A percentile compares a stretch with the other conserved stretches of the same genome.
These are phyloP conservation scores for Hypoxylon rubiginosum DNA, from an alignment of 2,329 filamentous ascomycete genomes.

Conservation along the genomic window DNA sequence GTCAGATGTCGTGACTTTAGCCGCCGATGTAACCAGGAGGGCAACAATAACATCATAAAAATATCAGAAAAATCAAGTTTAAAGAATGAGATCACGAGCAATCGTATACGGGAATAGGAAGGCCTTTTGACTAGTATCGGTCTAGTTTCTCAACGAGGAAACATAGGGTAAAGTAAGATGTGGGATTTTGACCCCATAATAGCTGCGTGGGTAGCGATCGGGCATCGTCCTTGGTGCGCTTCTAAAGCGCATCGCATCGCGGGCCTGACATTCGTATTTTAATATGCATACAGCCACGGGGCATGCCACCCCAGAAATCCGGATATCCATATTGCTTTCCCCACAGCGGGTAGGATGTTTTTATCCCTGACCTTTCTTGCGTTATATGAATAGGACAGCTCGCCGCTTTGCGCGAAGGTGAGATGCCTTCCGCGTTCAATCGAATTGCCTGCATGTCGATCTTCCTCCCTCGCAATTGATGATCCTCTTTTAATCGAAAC, in stretches of 20 bases:
- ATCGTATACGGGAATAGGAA: constrained; percentile 7
- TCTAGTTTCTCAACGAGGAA: constrained; percentile 12
- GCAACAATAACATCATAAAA: constrained; percentile 1
- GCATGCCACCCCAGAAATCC: constrained; percentile 39
- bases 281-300: constrained; percentile 28
- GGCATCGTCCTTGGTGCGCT: constrained; percentile 32
- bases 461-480: constrained; percentile 18
- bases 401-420: constrained; percentile 11
- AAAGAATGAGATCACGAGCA: constrained; percentile 11
- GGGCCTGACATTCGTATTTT: constrained; percentile 29
- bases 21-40: constrained; percentile 21
- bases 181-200: not conserved
- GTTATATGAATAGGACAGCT: constrained; percentile 30
- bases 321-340: constrained; percentile 41
- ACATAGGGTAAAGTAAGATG: not conserved
- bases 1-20: constrained; percentile 19
- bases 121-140: constrained; percentile 21
- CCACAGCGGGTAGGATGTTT: constrained; percentile 32
- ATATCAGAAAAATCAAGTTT: not conserved
- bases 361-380: constrained; percentile 10
- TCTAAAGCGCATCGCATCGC: constrained; percentile 7
- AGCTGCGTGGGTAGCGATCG: constrained; percentile 1
- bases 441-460: constrained; percentile 29
- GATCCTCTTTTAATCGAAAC: constrained; percentile 1
- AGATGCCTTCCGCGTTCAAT: constrained; percentile 10